Conservation (phyloP, 179 eudicot genomes). For the Spergularia azorica region DNA sequence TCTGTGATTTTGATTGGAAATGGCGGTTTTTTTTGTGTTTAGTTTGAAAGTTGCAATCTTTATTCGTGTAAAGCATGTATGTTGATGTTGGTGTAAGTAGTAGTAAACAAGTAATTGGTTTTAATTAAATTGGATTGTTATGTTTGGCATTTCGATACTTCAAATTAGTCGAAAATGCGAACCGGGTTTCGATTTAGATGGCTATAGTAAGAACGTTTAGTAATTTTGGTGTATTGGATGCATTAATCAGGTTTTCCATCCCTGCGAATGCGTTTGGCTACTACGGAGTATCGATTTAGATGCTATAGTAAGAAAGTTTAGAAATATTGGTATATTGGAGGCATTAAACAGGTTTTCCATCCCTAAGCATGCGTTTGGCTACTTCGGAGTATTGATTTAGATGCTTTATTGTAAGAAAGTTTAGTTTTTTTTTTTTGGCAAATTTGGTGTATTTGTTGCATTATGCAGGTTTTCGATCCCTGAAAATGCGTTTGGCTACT, state of each 20-base stretch:
- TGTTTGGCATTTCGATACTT: not conserved
- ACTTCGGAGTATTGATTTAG: not conserved
- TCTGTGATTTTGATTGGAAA: not conserved
- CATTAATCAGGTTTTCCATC: too few species aligned
- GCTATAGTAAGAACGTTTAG: not conserved
- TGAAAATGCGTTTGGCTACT: not conserved
- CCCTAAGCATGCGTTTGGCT: too few species aligned
- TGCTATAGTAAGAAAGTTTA: too few species aligned
- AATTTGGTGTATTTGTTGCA: not conserved
- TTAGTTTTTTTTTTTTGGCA: not conserved
- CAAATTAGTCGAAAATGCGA: not conserved
- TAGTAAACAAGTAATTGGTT: too few species aligned
- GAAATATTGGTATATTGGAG: too few species aligned
- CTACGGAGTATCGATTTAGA: too few species aligned
- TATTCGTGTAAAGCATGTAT: constrained; percentile 10
- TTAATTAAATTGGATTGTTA: not conserved
- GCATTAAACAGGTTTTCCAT: too few species aligned
- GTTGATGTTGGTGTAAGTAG: too few species aligned
- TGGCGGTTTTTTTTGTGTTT: not conserved
- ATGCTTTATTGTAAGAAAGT: not conserved
- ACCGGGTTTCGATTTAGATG: not conserved
- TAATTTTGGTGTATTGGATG: not conserved
- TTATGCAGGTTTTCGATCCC: too few species aligned
- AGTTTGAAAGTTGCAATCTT: not conserved
- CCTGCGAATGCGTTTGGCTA: too few species aligned